Conservation (phyloP, 2,329 filamentous ascomycete genomes). For the Ophiostoma australiae region DNA sequence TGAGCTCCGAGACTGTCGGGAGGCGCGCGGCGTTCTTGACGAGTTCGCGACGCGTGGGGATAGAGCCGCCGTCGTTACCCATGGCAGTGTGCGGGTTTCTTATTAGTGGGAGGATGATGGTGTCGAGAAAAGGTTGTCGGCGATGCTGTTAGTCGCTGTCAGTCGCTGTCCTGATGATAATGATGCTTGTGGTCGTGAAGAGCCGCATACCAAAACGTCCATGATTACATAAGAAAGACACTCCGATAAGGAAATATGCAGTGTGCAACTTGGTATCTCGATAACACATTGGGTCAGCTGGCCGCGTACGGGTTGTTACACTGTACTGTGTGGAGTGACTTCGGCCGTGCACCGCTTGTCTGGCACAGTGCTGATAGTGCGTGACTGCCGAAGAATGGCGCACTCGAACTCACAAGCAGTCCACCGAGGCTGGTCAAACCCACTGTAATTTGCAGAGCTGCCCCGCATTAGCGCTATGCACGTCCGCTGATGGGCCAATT, state of each 20-base stretch:
- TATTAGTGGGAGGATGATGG: background rate
- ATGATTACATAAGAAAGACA: background rate
- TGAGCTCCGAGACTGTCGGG: conserved; percentile 77
- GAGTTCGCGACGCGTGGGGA: conserved; percentile 90
- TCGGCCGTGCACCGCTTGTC: background rate
- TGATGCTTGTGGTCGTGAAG: background rate
- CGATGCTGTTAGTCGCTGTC: background rate
- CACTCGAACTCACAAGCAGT: background rate
- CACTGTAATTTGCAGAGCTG: conserved; percentile 15
- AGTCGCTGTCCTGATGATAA: background rate
- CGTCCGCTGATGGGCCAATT: background rate
- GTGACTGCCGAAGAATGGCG: background rate
- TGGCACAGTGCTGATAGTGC: background rate
- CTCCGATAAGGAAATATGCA: background rate
- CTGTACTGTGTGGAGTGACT: background rate
- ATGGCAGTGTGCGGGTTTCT: conserved; percentile 43
- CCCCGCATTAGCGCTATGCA: conserved; percentile 20
- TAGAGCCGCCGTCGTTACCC: conserved; percentile 97
- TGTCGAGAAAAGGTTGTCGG: background rate
- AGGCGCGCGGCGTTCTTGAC: conserved; percentile 87
- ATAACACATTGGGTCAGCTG: conserved; percentile 1
- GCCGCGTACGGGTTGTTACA: background rate
- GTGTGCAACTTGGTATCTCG: background rate
- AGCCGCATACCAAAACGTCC: background rate
- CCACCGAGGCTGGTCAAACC: background rate